A percentile compares a stretch with the other conserved stretches of the same genome.
These are phyloP conservation scores for Aspergillus hortae DNA, from an alignment of 2,329 filamentous ascomycete species.

Conservation along the genomic window DNA sequence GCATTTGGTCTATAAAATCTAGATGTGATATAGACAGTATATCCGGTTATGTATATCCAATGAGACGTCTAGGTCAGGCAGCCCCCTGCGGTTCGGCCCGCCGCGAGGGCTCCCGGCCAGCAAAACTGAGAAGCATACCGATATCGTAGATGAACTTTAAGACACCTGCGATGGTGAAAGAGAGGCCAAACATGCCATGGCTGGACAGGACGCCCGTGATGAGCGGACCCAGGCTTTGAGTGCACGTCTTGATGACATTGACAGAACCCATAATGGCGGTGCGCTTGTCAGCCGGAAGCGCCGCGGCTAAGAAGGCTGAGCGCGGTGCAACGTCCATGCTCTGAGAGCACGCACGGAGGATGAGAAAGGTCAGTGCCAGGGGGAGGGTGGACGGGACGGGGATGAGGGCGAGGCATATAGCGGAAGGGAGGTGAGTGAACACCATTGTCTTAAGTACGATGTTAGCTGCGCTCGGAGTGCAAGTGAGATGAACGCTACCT, in stretches of 20 bases:
- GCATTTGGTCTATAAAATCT: not conserved
- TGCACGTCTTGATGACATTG: slow-evolving; percentile 65
- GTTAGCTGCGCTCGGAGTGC: not conserved
- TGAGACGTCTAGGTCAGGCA: too few species aligned
- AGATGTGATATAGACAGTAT: not conserved
- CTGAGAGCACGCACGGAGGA: slow-evolving; percentile 59
- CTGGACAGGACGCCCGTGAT: slow-evolving; percentile 63
- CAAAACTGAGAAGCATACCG: slow-evolving; percentile 53
- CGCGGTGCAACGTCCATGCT: slow-evolving; percentile 71
- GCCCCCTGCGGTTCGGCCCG: not conserved
- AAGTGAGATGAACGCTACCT: slow-evolving; percentile 22
- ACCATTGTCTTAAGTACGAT: slow-evolving; percentile 61
- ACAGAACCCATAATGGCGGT: slow-evolving; percentile 69
- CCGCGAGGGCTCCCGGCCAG: slow-evolving; percentile 19
- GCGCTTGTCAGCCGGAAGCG: slow-evolving; percentile 61
- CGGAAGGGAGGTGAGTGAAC: slow-evolving; percentile 68
- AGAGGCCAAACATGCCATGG: slow-evolving; percentile 56
- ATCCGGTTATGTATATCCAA: not conserved
- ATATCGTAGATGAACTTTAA: slow-evolving; percentile 63
- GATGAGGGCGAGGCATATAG: slow-evolving; percentile 62
- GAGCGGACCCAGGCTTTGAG: slow-evolving; percentile 59
- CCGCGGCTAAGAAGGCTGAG: slow-evolving; percentile 64
- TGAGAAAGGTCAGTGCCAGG: slow-evolving; percentile 57
- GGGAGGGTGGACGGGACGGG: slow-evolving; percentile 53
- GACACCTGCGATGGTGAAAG: slow-evolving; percentile 60